Conservation (phyloP, 129 eudicot genomes). For the Silybum marianum region DNA sequence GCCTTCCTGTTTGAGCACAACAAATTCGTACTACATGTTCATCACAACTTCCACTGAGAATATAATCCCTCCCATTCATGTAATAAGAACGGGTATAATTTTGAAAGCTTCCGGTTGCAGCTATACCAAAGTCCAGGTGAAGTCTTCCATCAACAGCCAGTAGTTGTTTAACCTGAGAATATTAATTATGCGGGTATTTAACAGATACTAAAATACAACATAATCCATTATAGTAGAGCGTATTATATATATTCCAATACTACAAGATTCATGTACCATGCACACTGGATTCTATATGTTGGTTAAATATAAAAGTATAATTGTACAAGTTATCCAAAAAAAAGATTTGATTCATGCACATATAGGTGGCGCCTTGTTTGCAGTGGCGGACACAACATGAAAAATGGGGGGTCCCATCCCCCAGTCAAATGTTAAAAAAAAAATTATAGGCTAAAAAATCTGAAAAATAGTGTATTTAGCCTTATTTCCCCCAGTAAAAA, state of each 20-base stretch:
- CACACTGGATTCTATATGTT: background rate
- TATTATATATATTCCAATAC: background rate
- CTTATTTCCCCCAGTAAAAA: too few relatives aligned
- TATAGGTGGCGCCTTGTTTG: background rate
- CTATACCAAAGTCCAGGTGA: constrained; percentile 79
- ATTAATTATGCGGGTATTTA: constrained; percentile 4
- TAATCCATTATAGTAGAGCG: background rate
- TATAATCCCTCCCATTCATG: constrained; percentile 91
- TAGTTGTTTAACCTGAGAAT: constrained; percentile 80
- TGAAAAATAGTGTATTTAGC: too few relatives aligned
- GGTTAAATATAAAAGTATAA: background rate
- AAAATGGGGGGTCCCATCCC: too few relatives aligned
- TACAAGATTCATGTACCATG: background rate
- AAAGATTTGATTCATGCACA: background rate
- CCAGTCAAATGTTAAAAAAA: too few relatives aligned
- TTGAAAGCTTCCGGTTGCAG: constrained; percentile 83
- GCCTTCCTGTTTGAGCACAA: constrained; percentile 94
- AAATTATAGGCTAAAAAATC: too few relatives aligned
- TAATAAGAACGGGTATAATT: constrained; percentile 96
- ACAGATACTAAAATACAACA: background rate
- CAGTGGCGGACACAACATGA: too few relatives aligned
- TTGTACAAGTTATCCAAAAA: background rate
- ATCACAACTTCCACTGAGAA: constrained; percentile 97
- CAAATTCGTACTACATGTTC: constrained; percentile 87
- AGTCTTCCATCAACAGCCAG: constrained; percentile 92